Evolutionary conservation across 192 early-diverging fungal species (phyloP), one percentile per base, ranked within the genome.

Genomic region (Backusella tarrabulga): DNA sequence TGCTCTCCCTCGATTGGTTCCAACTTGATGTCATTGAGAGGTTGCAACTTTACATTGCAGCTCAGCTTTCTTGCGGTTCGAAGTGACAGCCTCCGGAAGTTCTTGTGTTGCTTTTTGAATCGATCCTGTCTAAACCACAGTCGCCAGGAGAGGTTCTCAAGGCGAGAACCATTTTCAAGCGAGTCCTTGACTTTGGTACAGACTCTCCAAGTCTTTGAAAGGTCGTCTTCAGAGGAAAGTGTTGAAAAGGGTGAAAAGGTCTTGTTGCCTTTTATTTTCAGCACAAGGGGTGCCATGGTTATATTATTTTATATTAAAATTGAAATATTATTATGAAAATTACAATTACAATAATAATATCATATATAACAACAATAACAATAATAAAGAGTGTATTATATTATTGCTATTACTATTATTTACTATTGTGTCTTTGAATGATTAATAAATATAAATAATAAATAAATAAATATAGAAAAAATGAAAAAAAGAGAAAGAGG

Each of bases 61-160:
- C 71, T 72, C 26, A 72, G 34, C 29, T 72, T 72, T 72, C 71
- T 36, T 32, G 71, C 40, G 0, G 71, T 72, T 12, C 40, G 4
- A 17, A 72, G 29, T 14, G 71, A 50, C 42, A 72, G 6, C 9
- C 41, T 72, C 7, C 44, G 9, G 34, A 72, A 72, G 15, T 41
- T 14, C 29, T 35, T 70, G 35, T 70, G 35, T 7, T 63, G 35
- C 17, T 40, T 23, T 38, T 70, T 70, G 68, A 50, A 17, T 35
- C 87, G 79, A 34, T 42, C 26, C 19, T 75, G 74, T 44, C 60
- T 81, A 74, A 94, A 93, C 94, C 94, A 95, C 32, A 95, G 82
- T 40, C 94, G 84, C 94, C 94, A 95, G n/a, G 93, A 95, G 71
- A 95, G 87, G 76, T 95, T 95, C 76, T 95, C 94, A 21, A 95